phyloP scores from a whole-genome alignment of 208 protist genomes.

The Leishmania turanica region DNA sequence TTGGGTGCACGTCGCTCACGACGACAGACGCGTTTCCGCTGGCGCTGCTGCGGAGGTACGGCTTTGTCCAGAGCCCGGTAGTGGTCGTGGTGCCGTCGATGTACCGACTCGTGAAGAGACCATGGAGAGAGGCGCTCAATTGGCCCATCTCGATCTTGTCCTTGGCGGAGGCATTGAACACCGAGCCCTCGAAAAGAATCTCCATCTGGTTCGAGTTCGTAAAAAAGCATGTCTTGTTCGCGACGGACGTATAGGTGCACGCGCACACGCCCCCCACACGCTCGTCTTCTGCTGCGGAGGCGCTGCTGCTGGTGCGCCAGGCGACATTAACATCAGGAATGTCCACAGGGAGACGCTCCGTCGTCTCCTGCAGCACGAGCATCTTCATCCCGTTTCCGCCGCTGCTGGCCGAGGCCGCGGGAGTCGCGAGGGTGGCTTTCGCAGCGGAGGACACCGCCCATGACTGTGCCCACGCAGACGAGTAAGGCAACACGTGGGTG shows the following conservation, averaged over 20 bases:
- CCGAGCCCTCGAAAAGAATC: slow-evolving; percentile 33
- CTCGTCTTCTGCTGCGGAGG: not conserved
- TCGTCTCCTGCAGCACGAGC: not conserved
- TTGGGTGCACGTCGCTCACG: slow-evolving; percentile 50
- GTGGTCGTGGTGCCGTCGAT: slow-evolving; percentile 18
- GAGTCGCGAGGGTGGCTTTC: not conserved
- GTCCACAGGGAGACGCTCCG: not conserved
- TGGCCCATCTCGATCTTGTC: slow-evolving; percentile 3
- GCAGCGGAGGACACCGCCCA: not conserved
- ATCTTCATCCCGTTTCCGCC: not conserved
- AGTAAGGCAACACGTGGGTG: not conserved
- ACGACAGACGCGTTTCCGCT: slow-evolving; percentile 14
- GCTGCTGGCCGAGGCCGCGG: not conserved
- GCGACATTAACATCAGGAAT: not conserved
- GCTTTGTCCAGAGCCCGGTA: slow-evolving; percentile 43
- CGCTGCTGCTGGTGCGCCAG: not conserved
- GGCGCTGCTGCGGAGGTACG: slow-evolving; percentile 38
- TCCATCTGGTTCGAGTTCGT: slow-evolving; percentile 31
- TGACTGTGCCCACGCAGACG: not conserved
- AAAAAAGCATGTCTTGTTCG: slow-evolving; percentile 42
- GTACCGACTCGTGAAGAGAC: slow-evolving; percentile 27
- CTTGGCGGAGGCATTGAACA: slow-evolving; percentile 10
- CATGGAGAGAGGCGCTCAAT: slow-evolving; percentile 27
- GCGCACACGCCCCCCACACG: slow-evolving; percentile 43
- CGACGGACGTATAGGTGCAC: slow-evolving; percentile 30